Conservation (phyloP, 345 rosid species). For the Salix brachista region DNA sequence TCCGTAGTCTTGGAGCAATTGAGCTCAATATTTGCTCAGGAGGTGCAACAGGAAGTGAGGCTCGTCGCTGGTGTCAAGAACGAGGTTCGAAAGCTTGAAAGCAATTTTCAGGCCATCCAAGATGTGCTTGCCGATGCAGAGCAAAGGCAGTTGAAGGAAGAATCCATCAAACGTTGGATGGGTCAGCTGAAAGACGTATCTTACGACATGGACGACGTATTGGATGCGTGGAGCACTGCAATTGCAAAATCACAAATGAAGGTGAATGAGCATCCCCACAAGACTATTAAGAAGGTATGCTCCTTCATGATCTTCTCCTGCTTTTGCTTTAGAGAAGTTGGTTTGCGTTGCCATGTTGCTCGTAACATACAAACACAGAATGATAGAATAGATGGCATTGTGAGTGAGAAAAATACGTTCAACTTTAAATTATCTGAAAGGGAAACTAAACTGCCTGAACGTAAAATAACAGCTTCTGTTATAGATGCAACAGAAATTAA, state of each 20-base stretch:
- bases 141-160: background rate
- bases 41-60: background rate
- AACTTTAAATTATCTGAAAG: rapidly evolving
- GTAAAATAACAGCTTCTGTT: background rate
- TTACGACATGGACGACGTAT: constrained; percentile 4
- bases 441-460: background rate
- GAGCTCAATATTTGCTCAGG: background rate
- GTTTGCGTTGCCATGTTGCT: background rate
- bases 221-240: constrained; percentile 10
- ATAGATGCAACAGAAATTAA: background rate
- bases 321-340: background rate
- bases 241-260: background rate
- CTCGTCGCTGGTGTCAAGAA: background rate
- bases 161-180: background rate
- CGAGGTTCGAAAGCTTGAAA: background rate
- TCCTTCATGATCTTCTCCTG: background rate
- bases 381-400: background rate
- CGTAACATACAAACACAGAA: background rate
- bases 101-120: constrained; percentile 4
- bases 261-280: background rate
- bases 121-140: constrained; percentile 10
- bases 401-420: background rate
- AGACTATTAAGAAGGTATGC: constrained; percentile 1
- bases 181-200: background rate
- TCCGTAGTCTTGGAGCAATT: background rate